Base-by-base conservation (phyloP, 306 rosid genomes). In the Lupinus albus region DNA sequence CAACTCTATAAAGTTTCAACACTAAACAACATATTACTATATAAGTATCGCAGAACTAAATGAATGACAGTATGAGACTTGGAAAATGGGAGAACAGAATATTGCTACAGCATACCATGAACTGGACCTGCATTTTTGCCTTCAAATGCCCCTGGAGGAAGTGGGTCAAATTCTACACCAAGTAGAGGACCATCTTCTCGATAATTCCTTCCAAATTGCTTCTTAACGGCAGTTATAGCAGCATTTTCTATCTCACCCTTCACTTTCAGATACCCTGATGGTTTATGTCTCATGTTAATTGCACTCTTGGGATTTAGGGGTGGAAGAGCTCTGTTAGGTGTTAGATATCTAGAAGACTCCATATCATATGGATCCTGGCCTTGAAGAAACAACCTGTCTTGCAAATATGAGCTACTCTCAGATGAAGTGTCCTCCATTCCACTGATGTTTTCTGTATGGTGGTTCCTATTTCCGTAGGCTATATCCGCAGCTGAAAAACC, bases 111-210 rank as follows among this genome's bases (percentile, higher is more conserved):
- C 83, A 33, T 77, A 93, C 99, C 99, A 39, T 70, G 87, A 68
- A 79, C 68, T 53, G 91, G 86, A 76, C 82, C 80, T 63, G 77
- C 79, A 49, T 61, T 72, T 30, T 84, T 88, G 59, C 73, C 70
- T 76, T 94, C 97, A 70, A 94, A 94, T 70, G 97, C 97, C 72
- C 92, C 96, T 6, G 97, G 99, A 72, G 99, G 99, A 82, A 82
- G 88, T 48, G 74, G 82, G 53, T 94, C 96, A 73, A 94, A 94
- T 67, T 90, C 95, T 45, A 94, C 79, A 42, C 92, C 85, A 70
- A 94, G 92, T 1, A 78, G 83, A 11, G 99, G 99, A 74, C 99
- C 99, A 82, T 94, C 92, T 80, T 84, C 96, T 60, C 0, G 69
- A 65, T 86, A 88, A 49, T 86, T 79, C 79, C 74, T 75, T 58